Evolutionary conservation across 495 filamentous ascomycete genomes (phyloP).

Genomic region (Baudoinia panamericana): DNA sequence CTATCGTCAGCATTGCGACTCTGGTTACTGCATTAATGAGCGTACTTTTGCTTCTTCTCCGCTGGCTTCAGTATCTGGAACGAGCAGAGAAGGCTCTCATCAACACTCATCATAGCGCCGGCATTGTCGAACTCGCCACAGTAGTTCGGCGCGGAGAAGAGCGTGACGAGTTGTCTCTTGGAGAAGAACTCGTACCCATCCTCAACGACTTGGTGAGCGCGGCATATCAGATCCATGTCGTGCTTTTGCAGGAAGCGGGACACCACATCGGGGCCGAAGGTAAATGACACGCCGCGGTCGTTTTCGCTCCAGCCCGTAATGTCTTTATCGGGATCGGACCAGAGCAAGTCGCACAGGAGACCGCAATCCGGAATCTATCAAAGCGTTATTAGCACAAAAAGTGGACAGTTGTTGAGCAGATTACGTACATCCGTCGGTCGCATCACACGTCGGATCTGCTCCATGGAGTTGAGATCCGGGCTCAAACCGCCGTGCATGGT

Average conservation of each 20-base stretch:
- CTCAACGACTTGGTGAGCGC: slow-evolving; percentile 97
- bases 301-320: slow-evolving; percentile 99
- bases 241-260: slow-evolving; percentile 98
- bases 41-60: slow-evolving; percentile 99
- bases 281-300: slow-evolving; percentile 96
- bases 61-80: slow-evolving; percentile 99
- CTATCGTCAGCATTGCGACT: slow-evolving; percentile 50
- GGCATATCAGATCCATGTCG: slow-evolving; percentile 99
- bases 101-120: slow-evolving; percentile 99
- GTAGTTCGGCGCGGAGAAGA: slow-evolving; percentile 98
- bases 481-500: slow-evolving; percentile 98
- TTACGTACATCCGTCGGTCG: slow-evolving; percentile 87
- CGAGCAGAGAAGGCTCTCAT: slow-evolving; percentile 93
- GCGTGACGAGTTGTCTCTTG: slow-evolving; percentile 90
- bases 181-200: slow-evolving; percentile 99
- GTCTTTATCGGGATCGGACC: slow-evolving; percentile 99
- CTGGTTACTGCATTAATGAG: slow-evolving; percentile 44
- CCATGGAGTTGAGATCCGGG: slow-evolving; percentile 97
- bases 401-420: not conserved
- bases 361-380: slow-evolving; percentile 93
- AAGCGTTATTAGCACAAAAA: slow-evolving; percentile 10
- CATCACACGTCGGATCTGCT: slow-evolving; percentile 98
- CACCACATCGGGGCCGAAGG: slow-evolving; percentile 97
- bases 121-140: slow-evolving; percentile 99
- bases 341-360: slow-evolving; percentile 90